Conservation (phyloP, 768 basidiomycete species). For the Flagelloscypha sp. region DNA sequence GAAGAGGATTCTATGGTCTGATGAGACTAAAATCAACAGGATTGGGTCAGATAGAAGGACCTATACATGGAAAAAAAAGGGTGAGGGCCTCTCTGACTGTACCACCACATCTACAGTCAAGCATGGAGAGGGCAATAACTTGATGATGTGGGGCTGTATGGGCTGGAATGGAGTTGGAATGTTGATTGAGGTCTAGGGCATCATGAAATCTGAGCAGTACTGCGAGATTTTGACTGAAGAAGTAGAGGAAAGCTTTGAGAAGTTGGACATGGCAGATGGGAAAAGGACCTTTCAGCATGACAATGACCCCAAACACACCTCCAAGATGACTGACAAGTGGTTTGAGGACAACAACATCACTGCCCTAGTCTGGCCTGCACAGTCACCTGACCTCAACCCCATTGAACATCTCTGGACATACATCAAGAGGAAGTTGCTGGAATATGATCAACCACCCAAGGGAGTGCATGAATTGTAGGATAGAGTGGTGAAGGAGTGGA, state of each 20-base stretch:
- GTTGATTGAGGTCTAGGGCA: constrained; percentile 12
- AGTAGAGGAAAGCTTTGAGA: constrained; percentile 10
- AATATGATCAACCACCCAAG: constrained; percentile 6
- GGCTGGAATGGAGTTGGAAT: constrained; percentile 15
- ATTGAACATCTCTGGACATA: constrained; percentile 22
- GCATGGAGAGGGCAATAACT: constrained; percentile 17
- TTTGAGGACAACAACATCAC: constrained; percentile 10
- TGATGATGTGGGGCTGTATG: constrained; percentile 23
- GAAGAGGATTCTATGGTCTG: constrained; percentile 18
- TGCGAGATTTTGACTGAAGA: constrained; percentile 15
- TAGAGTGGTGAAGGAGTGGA: constrained; percentile 22
- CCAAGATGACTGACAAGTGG: constrained; percentile 9
- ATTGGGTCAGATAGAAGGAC: constrained; percentile 22
- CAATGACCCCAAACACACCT: constrained; percentile 18
- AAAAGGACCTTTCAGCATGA: constrained; percentile 18
- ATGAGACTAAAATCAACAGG: constrained; percentile 24
- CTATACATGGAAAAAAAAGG: constrained; percentile 12
- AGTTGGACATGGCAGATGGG: constrained; percentile 4
- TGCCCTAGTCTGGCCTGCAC: constrained; percentile 15
- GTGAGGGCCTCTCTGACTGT: constrained; percentile 13
- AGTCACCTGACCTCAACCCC: constrained; percentile 22
- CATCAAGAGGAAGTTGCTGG: constrained; percentile 8
- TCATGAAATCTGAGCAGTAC: constrained; percentile 17
- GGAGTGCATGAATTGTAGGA: constrained; percentile 17
- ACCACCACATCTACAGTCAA: constrained; percentile 14